A percentile compares a stretch with the other conserved stretches of the same genome.
Conservation (phyloP, 148 eudicot genomes). For the Arbutus unedo region DNA sequence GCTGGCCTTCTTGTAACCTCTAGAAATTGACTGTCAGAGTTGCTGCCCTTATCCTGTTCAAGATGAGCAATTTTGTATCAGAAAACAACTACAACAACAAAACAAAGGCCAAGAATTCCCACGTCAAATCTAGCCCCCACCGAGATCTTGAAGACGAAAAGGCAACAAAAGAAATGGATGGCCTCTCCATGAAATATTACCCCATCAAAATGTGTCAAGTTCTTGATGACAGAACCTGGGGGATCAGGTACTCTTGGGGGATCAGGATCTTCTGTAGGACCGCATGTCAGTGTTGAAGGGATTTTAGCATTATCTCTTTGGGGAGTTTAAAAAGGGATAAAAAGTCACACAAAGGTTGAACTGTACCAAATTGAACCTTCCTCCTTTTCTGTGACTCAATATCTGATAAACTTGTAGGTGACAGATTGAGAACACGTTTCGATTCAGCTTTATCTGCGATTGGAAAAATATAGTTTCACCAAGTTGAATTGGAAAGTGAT, state of each 20-base stretch:
- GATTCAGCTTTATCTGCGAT: background rate
- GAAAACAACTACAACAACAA: background rate
- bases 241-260: slow-evolving; percentile 10
- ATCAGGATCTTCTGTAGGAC: slow-evolving; percentile 7
- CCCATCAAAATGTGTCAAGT: background rate
- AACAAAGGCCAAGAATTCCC: no score
- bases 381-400: slow-evolving; percentile 12
- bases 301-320: background rate
- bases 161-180: no score
- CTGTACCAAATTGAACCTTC: slow-evolving; percentile 8
- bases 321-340: background rate
- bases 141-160: no score
- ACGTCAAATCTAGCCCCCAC: no score
- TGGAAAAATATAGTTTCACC: background rate
- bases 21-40: slow-evolving; percentile 1
- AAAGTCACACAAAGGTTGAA: slow-evolving; percentile 1
- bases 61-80: background rate
- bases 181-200: background rate
- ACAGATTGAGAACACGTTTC: background rate
- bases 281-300: background rate
- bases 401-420: slow-evolving; percentile 9
- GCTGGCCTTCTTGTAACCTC: slow-evolving; percentile 24
- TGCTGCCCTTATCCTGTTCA: slow-evolving; percentile 10
- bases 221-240: background rate
- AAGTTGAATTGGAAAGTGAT: background rate